phyloP scores from a whole-genome alignment of 345 rosid species.

The Tarenaya hassleriana region DNA sequence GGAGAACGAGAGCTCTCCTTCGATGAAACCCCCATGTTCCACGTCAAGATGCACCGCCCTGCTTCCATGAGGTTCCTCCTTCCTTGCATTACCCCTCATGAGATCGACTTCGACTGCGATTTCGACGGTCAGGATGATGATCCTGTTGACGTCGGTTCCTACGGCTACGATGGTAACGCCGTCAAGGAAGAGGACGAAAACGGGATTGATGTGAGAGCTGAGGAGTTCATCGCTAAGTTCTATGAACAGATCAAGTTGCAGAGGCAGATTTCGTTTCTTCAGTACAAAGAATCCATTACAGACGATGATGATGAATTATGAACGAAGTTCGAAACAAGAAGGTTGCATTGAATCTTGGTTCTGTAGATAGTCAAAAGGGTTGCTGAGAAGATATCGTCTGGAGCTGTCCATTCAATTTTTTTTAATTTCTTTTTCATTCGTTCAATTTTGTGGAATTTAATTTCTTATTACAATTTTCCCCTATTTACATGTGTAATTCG shows the following conservation, averaged over 20 bases:
- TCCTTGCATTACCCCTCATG: constrained; percentile 64
- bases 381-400: too few relatives aligned
- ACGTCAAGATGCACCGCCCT: constrained; percentile 51
- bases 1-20: constrained; percentile 79
- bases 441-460: too few relatives aligned
- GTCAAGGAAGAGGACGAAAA: constrained; percentile 31
- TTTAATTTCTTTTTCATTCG: too few relatives aligned
- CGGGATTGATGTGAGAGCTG: constrained; percentile 79
- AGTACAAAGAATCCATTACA: constrained; percentile 31
- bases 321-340: too few relatives aligned
- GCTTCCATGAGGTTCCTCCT: constrained; percentile 53
- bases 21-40: constrained; percentile 70
- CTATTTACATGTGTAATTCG: too few relatives aligned
- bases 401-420: too few relatives aligned
- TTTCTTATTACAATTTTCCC: too few relatives aligned
- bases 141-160: constrained; percentile 14
- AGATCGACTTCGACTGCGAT: constrained; percentile 48
- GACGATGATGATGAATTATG: too few relatives aligned
- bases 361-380: too few relatives aligned
- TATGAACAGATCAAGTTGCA: constrained; percentile 72
- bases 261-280: constrained; percentile 59
- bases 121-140: constrained; percentile 30
- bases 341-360: too few relatives aligned
- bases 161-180: constrained; percentile 24
- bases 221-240: constrained; percentile 76